Base-by-base conservation (phyloP, 2,329 filamentous ascomycete genomes). In the Colletotrichum kahawae region DNA sequence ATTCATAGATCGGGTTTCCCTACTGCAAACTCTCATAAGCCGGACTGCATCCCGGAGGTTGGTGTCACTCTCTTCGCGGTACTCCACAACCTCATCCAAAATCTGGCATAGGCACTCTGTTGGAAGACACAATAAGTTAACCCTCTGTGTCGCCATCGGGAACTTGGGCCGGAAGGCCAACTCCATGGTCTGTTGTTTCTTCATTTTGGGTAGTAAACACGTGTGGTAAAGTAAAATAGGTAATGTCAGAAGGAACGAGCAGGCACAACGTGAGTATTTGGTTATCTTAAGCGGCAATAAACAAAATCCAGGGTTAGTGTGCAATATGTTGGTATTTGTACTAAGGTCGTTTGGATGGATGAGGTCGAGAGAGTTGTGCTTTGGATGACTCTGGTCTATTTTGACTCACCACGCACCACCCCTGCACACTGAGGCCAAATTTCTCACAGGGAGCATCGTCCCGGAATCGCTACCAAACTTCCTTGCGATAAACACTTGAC, bases 391-490 rank as follows among this genome's bases (percentile, higher is more conserved):
- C 3, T 21, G 38, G 18, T 16, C 10, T 12, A 16, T 7, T 12
- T 51, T 24, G 43, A 21, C 43, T 24, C n/a, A 51, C 12, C 43
- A 51, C 43, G 13, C 16, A 27, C 24, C n/a, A 56, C 7, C 36
- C 38, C 56, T 29, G 34, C 29, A 36, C 29, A 54, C 16, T 70
- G 67, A 70, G 57, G 67, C 67, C 67, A 70, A 43, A 56, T 68
- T 13, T 36, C 21, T 14, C 29, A 14, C 57, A 13, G n/a, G 57
- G 57, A 18, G 29, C 29, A 12, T 16, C 1, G 34, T n/a, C 18
- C 10, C 13, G n/a, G 12, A 51, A 51, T 24, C 43, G 10, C 43
- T 51, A 21, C 43, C 43, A n/a, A 51, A 51, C 10, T 7, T 51
- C 10, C 12, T 12, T 51, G 43, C 12, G n/a, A 51, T 24, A 51